Evolutionary conservation across 75 land plant genomes (phyloP).

Genomic region (Pinus albicaulis): DNA sequence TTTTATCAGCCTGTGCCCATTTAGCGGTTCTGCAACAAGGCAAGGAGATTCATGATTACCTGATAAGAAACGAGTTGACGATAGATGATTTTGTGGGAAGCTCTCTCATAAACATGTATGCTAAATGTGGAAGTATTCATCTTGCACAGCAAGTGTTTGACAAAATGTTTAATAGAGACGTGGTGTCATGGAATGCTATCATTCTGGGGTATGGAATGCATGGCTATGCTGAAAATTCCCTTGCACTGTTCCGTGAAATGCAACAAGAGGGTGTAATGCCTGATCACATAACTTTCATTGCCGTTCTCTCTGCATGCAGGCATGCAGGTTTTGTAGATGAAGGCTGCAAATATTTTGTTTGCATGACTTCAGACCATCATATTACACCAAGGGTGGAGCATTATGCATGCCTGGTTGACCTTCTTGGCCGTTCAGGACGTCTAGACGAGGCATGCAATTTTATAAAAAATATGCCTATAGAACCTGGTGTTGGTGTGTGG

Average conservation of each 20-base stretch:
- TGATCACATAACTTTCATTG: conserved; percentile 51
- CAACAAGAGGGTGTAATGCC: conserved; percentile 27
- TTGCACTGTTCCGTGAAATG: conserved; percentile 38
- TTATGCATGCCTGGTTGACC: conserved; percentile 59
- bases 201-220: conserved; percentile 50
- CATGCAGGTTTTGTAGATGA: conserved; percentile 53
- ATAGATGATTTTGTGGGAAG: conserved; percentile 10
- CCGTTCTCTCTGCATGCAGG: conserved; percentile 43
- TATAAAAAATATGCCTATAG: conserved; percentile 31
- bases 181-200: conserved; percentile 54
- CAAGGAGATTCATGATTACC: neutral
- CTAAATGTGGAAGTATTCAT: conserved; percentile 20
- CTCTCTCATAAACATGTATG: conserved; percentile 31
- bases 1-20: conserved; percentile 41
- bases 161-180: conserved; percentile 15
- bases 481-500: conserved; percentile 42
- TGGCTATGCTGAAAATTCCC: conserved; percentile 32
- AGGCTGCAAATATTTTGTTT: conserved; percentile 30
- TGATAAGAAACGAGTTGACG: neutral
- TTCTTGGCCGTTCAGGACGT: conserved; percentile 43
- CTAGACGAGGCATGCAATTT: conserved; percentile 39
- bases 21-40: conserved; percentile 43
- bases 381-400: conserved; percentile 45
- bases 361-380: conserved; percentile 35
- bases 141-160: conserved; percentile 39